Percentiles rank a stretch among this genome's conserved stretches.
These are phyloP conservation scores for Durotheca rogersii DNA, from an alignment of 495 filamentous ascomycete genomes.

Conservation along the genomic window DNA sequence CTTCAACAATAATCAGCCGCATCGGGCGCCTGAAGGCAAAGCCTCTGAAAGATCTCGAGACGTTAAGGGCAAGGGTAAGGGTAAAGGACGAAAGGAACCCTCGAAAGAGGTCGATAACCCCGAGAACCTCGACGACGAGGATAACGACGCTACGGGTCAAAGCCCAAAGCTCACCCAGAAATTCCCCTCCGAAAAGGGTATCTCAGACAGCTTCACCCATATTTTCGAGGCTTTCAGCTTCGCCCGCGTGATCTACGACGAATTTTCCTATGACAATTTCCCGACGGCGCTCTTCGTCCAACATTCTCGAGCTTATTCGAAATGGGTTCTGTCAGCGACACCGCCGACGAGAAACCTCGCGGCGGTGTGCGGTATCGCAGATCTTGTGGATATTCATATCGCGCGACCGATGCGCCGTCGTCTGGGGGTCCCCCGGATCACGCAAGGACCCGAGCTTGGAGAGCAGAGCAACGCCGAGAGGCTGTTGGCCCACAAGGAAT, in stretches of 20 bases:
- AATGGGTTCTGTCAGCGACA: constrained; percentile 71
- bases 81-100: too few species aligned
- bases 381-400: constrained; percentile 53
- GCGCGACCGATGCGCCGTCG: constrained; percentile 38
- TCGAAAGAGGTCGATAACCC: too few species aligned
- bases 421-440: constrained; percentile 37
- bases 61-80: too few species aligned
- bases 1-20: too few species aligned
- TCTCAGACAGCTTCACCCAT: background rate
- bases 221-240: constrained; percentile 62
- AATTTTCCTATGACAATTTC: constrained; percentile 60
- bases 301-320: constrained; percentile 49
- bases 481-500: constrained; percentile 27
- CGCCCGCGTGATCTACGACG: constrained; percentile 65
- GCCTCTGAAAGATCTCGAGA: too few species aligned
- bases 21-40: too few species aligned
- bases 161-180: background rate
- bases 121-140: too few species aligned
- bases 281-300: constrained; percentile 37
- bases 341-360: constrained; percentile 58
- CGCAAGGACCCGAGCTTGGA: constrained; percentile 30
- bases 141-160: constrained; percentile 1
- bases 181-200: background rate
- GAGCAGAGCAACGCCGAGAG: constrained; percentile 36
- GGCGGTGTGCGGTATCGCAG: constrained; percentile 60